Conservation (phyloP, 2,329 filamentous ascomycete genomes). For the Raffaelea deltoideospora region DNA sequence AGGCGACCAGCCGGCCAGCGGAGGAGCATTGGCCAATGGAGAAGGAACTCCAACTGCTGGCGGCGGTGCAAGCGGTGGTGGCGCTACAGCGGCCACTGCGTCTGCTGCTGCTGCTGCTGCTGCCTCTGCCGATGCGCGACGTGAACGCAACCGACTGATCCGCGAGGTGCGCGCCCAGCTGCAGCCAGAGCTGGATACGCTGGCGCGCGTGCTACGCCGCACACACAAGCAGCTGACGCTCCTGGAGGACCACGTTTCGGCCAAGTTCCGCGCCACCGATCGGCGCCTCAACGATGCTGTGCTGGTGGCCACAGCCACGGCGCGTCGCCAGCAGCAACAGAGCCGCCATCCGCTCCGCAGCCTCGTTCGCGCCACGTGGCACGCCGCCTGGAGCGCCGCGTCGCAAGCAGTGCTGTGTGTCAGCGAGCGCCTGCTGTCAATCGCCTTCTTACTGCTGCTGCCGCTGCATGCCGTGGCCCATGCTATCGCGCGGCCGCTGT, state of each 20-base stretch:
- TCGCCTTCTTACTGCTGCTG: too few species aligned
- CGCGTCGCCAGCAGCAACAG: conserved; percentile 26
- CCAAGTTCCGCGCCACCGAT: conserved; percentile 58
- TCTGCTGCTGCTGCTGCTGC: too few species aligned
- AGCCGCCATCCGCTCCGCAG: conserved; percentile 17
- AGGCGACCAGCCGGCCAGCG: too few species aligned
- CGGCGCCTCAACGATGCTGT: conserved; percentile 60
- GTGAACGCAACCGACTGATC: conserved; percentile 17
- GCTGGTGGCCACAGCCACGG: conserved; percentile 63
- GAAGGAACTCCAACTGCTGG: too few species aligned
- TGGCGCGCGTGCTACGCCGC: conserved; percentile 75
- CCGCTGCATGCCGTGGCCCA: too few species aligned
- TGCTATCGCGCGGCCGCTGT: too few species aligned
- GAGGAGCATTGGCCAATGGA: too few species aligned
- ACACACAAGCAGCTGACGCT: conserved; percentile 82
- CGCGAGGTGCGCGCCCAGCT: conserved; percentile 49
- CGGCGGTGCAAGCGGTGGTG: too few species aligned
- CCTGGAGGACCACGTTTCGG: conserved; percentile 60
- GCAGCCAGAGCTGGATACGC: conserved; percentile 71
- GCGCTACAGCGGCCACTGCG: background rate
- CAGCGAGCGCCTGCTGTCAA: too few species aligned
- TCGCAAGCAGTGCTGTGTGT: too few species aligned
- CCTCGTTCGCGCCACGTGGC: background rate
- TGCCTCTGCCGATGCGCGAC: conserved; percentile 2
- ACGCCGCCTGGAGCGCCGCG: too few species aligned